Base-by-base conservation (phyloP, 305 asterid genomes). In the Stenogyne calaminthoides region DNA sequence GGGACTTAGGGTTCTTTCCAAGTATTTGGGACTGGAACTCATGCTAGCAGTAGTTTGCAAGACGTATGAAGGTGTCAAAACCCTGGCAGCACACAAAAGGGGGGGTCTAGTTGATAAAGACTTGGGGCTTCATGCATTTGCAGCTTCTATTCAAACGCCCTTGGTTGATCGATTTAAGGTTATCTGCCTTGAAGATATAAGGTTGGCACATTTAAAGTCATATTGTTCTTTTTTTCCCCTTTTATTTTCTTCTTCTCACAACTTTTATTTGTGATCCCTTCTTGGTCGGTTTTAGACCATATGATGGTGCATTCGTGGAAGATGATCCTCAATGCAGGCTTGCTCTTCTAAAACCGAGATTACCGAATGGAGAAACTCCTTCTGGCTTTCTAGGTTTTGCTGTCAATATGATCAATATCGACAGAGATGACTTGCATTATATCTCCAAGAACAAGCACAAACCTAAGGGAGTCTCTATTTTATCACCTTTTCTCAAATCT, bases 341-440 rank as follows among this genome's bases (percentile, higher is more conserved):
- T 66, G 83, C 80, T 80, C 74, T 94, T 63, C 78, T 16, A 14
- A 82, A 83, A 73, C 98, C 98, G 54, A 83, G 76, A 78, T 70
- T 84, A 44, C 78, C 74, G 8, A 88, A 78, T 69, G 97, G 95
- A 34, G 92, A 88, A 78, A 75, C 80, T 69, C 99, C 97, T 14
- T 70, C 77, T 34, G 99, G 99, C 8, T 94, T 91, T 85, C 85
- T 94, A 68, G 98, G 96, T 40, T 91, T 88, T 79, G 99, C 99
- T 22, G 97, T 94, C 36, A 94, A 94, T 83, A 88, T 90, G 99
- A 80, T 94, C 87, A 70, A 72, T 47, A 82, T 94, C 19, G 97
- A 94, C 65, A 65, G 44, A 34, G 12, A 39, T 22, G 68, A 83
- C 82, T 66, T 86, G 67, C 77, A 71, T 71, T 76, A 74, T 77